A percentile compares a stretch with the other conserved stretches of the same genome.
These are phyloP conservation scores for Carex cristatella DNA, from an alignment of 176 grass and related monocot genomes.

Conservation along the genomic window DNA sequence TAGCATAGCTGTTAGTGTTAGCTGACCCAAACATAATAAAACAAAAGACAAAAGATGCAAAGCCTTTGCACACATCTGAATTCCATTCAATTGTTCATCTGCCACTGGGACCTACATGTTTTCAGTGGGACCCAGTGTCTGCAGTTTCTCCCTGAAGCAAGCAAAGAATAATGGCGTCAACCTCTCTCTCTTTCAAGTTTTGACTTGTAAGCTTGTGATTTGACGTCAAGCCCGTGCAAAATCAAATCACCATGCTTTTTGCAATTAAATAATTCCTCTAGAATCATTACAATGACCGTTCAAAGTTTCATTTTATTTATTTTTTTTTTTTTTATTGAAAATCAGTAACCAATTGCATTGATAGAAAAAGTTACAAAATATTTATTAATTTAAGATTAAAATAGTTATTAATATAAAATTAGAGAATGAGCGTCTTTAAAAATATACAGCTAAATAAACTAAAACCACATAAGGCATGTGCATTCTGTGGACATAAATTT, in stretches of 20 bases:
- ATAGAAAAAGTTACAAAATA: too few relatives aligned
- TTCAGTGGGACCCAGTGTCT: background rate
- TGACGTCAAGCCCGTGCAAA: background rate
- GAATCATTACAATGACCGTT: background rate
- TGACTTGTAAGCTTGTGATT: conserved; percentile 1
- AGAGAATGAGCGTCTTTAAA: too few relatives aligned
- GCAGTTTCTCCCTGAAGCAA: conserved; percentile 1
- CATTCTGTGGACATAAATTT: too few relatives aligned
- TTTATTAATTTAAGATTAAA: too few relatives aligned
- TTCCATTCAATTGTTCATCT: background rate
- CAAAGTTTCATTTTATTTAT: background rate
- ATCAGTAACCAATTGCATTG: too few relatives aligned
- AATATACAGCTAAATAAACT: too few relatives aligned
- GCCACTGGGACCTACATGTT: background rate
- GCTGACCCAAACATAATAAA: conserved; percentile 5
- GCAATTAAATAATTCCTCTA: background rate
- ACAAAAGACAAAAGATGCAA: conserved; percentile 12
- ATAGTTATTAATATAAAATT: too few relatives aligned
- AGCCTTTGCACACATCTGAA: background rate
- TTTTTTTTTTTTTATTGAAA: background rate
- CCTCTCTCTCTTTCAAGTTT: background rate
- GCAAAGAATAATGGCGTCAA: conserved; percentile 6
- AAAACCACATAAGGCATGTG: too few relatives aligned
- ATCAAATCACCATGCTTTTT: background rate
- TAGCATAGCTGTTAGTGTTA: background rate